These are phyloP conservation scores for Datura wrightii DNA, from an alignment of 257 asterid genomes.

Conservation along the genomic window DNA sequence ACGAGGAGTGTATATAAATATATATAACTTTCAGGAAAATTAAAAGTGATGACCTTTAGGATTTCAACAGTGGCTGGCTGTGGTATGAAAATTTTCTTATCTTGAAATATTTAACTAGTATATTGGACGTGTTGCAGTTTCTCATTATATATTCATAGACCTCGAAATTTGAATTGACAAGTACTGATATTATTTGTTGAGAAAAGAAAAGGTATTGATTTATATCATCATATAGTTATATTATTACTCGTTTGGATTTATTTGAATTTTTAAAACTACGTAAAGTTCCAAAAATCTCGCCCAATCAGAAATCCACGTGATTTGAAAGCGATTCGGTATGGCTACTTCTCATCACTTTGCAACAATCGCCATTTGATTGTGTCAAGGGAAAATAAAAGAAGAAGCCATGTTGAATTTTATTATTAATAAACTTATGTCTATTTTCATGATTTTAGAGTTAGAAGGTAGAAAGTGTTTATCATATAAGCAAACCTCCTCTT, in stretches of 20 bases:
- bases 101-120: not conserved
- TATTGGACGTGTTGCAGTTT: not conserved
- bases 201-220: not conserved
- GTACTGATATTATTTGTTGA: not conserved
- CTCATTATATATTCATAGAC: not conserved
- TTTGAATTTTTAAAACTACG: not conserved
- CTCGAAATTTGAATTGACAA: not conserved
- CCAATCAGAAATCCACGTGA: not conserved
- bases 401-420: not conserved
- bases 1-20: not conserved
- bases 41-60: not conserved
- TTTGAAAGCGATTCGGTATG: not conserved
- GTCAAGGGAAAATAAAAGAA: not conserved
- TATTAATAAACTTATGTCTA: not conserved
- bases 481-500: too few relatives aligned
- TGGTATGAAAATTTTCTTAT: not conserved
- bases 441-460: too few relatives aligned
- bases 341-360: not conserved
- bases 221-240: not conserved
- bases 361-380: not conserved
- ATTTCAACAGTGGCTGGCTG: conserved; percentile 28
- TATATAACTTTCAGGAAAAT: not conserved
- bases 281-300: not conserved
- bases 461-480: not conserved
- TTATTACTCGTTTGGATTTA: not conserved